Percentiles rank a stretch among this genome's conserved stretches.
Conservation (phyloP, 768 basidiomycete species). For the Lactarius sanguifluus region DNA sequence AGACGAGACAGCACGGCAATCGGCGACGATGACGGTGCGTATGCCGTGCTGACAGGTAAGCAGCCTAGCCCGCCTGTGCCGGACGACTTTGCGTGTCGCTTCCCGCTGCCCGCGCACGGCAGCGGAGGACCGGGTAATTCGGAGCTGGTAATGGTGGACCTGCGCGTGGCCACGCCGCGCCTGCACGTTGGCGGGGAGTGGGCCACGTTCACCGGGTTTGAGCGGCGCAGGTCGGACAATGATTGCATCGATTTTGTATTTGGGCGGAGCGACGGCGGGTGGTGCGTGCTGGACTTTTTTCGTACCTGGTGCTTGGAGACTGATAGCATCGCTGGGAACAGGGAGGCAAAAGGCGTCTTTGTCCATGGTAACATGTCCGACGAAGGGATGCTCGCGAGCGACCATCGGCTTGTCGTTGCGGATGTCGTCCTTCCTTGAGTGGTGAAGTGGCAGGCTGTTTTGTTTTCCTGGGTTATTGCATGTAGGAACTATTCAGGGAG, state of each 20-base stretch:
- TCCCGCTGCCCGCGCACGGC: constrained; percentile 34
- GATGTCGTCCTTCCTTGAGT: constrained; percentile 35
- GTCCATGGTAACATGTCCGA: constrained; percentile 6
- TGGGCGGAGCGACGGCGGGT: constrained; percentile 47
- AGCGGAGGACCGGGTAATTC: constrained; percentile 39
- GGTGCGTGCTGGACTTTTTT: constrained; percentile 37
- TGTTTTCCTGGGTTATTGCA: background rate
- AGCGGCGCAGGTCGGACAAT: constrained; percentile 40
- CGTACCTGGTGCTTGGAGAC: too few relatives aligned
- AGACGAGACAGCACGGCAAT: constrained; percentile 39
- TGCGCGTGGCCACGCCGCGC: constrained; percentile 44
- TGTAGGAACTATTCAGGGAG: background rate
- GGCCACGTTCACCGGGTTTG: constrained; percentile 55
- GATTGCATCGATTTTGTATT: constrained; percentile 54
- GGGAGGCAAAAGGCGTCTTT: constrained; percentile 11
- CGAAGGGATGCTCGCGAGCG: constrained; percentile 52
- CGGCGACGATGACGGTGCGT: constrained; percentile 50
- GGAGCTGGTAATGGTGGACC: constrained; percentile 41
- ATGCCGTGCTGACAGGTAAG: constrained; percentile 49
- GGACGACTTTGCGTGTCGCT: constrained; percentile 44
- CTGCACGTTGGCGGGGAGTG: constrained; percentile 45
- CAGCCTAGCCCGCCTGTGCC: constrained; percentile 43
- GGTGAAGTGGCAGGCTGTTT: background rate
- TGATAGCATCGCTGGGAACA: background rate
- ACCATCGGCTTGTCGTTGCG: constrained; percentile 55